Base-by-base conservation (phyloP, 352 stramenopile genomes). In the Globisporangium middletonii region DNA sequence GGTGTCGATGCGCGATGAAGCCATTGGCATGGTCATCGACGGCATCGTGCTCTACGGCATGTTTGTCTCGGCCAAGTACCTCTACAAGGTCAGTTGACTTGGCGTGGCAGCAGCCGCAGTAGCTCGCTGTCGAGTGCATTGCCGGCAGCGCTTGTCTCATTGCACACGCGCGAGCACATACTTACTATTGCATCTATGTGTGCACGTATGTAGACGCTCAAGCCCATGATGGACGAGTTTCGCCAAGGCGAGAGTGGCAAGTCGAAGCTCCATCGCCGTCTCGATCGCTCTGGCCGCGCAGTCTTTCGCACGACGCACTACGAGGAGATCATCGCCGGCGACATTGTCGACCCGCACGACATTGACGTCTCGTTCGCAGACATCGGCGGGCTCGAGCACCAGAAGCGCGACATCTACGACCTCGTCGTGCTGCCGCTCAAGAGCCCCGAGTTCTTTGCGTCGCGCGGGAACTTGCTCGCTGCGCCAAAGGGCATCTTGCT, bases 361-460 rank as follows among this genome's bases (percentile, higher is more conserved):
- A 92, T 99, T 35, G 71, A 86, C 55, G 84, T 94, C 18, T 78
- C 73, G 19, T 99, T 99, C 77, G 73, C 77, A n/a, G 93, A 98
- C 68, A 98, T 99, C 64, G 96, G 95, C 28, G 96, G 96, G 0
- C 76, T 99, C n/a, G 91, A 98, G 68, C 75, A 92, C 18, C 92
- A 98, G 61, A 98, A 98, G 72, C 79, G 89, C 51, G 95, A 99
- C 71, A 95, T 99, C 59, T 89, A 97, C 65, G 94, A 99, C 62
- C 75, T 98, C 30, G 92, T 98, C 5, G 89, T 99, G 76, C 73
- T 98, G 38, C 88, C 86, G 33, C 77, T 98, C 35, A 75, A 97
- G 55, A 83, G 81, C 41, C 94, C 95, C 9, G 87, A 98, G 68
- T 86, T 98, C 55, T 98, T 98, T 64, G 67, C 72, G n/a, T 76